Base-by-base conservation (phyloP, 164 flowering plant species). In the Tinospora cordifolia region DNA sequence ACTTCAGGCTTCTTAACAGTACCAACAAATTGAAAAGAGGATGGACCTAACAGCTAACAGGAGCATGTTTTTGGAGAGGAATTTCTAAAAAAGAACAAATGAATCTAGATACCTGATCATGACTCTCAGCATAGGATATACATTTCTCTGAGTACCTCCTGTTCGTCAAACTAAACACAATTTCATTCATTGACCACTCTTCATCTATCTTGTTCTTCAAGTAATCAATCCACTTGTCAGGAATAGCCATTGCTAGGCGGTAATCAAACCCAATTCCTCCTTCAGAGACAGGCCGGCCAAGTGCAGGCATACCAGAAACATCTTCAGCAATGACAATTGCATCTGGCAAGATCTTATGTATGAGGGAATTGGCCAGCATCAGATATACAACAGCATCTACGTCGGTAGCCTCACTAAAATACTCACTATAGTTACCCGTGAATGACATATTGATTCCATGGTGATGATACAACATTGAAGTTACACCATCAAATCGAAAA, bases 391-490 rank as follows among this genome's bases (percentile, higher is more conserved):
- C 90, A 67, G 98, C 97, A 85, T 94, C 98, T 64, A 89, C 90
- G 82, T 94, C 95, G 22, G 97, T 91, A 62, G 84, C 86, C 82
- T 85, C 92, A 65, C 95, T 87, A 76, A 91, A 94, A 80, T 94
- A 94, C 78, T 94, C 97, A 69, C 78, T 71, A 71, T 94, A 94
- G 40, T 85, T 75, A 70, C 98, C 98, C 0, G 90, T 81, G 77
- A 91, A 94, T 51, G 78, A 73, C 90, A 87, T 84, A 79, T 87
- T 80, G 70, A 94, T 82, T 69, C 98, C 98, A 79, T 90, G 97
- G 75, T 94, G 97, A 82, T 88, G 95, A 79, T 94, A 94, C 81
- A 94, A 72, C 97, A 94, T 94, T 67, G 98, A 94, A 66, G 98
- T 94, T 8, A 94, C 86, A 46, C 98, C 98, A 84, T 94, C 97